These are phyloP conservation scores for Cordyceps fumosorosea DNA, from an alignment of 2,329 filamentous ascomycete species.

Conservation along the genomic window DNA sequence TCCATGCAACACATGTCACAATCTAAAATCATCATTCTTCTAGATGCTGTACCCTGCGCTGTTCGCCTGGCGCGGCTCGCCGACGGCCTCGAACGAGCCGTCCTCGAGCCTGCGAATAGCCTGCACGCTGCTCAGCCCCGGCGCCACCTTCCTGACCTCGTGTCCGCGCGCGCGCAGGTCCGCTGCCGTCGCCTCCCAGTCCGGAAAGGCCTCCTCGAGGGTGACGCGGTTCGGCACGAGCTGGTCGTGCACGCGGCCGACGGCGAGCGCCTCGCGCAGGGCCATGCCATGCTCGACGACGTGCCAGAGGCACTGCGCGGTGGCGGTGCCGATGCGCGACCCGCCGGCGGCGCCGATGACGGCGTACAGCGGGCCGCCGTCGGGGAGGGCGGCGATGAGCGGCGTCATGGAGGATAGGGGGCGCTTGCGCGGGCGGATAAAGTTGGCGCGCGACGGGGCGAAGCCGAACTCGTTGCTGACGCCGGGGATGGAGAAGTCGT, in stretches of 20 bases:
- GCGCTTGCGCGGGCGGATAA: slow-evolving; percentile 71
- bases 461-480: slow-evolving; percentile 78
- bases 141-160: slow-evolving; percentile 62
- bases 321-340: slow-evolving; percentile 74
- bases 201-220: slow-evolving; percentile 59
- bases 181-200: slow-evolving; percentile 53
- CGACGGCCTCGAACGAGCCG: slow-evolving; percentile 70
- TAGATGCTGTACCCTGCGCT: slow-evolving; percentile 55
- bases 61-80: slow-evolving; percentile 67
- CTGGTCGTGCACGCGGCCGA: slow-evolving; percentile 75
- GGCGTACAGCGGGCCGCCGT: slow-evolving; percentile 59
- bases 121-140: slow-evolving; percentile 63
- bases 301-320: slow-evolving; percentile 66
- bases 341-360: slow-evolving; percentile 73
- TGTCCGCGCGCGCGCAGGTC: slow-evolving; percentile 61
- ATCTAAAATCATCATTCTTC: neutral
- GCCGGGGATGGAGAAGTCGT: slow-evolving; percentile 82
- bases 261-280: slow-evolving; percentile 53
- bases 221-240: slow-evolving; percentile 62
- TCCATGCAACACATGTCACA: neutral
- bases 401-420: slow-evolving; percentile 79
- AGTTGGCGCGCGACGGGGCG: slow-evolving; percentile 73
- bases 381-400: slow-evolving; percentile 60
- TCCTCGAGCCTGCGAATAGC: slow-evolving; percentile 53
- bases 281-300: slow-evolving; percentile 59